A percentile compares a stretch with the other conserved stretches of the same genome.
Evolutionary conservation across 148 eudicot genomes (phyloP).

Genomic region (Hydrangea macrophylla): DNA sequence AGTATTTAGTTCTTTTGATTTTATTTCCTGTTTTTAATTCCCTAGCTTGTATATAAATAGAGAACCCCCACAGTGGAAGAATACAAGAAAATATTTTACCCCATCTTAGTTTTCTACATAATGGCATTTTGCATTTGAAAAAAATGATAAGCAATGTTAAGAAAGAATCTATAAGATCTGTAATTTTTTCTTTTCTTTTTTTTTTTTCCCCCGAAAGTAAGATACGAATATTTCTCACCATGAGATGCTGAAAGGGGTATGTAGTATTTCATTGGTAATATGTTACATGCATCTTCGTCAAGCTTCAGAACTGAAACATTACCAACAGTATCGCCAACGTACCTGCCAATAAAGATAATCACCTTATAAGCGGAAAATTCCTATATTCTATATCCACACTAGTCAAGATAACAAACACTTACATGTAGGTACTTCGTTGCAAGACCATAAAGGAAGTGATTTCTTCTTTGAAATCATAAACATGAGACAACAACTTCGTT

Average conservation of each 20-base stretch:
- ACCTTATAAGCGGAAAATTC: not conserved
- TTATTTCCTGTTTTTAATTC: too few species aligned
- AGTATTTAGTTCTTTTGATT: too few species aligned
- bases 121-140: too few species aligned
- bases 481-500: conserved; percentile 47
- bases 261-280: conserved; percentile 64
- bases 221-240: conserved; percentile 42
- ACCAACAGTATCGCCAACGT: conserved; percentile 72
- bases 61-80: too few species aligned
- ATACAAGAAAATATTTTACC: too few species aligned
- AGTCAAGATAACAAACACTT: conserved; percentile 21
- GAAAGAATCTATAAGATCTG: not conserved
- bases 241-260: conserved; percentile 77
- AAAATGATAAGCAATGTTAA: too few species aligned
- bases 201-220: too few species aligned
- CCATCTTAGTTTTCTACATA: too few species aligned
- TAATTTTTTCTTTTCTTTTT: too few species aligned
- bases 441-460: conserved; percentile 63
- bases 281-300: conserved; percentile 35
- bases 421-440: conserved; percentile 67
- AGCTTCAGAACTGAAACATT: conserved; percentile 71
- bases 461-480: conserved; percentile 49
- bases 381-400: not conserved
- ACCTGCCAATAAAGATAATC: conserved; percentile 37
- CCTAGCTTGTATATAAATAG: too few species aligned